Evolutionary conservation across 495 filamentous ascomycete species (phyloP).

Genomic region (Penicillium lagena): DNA sequence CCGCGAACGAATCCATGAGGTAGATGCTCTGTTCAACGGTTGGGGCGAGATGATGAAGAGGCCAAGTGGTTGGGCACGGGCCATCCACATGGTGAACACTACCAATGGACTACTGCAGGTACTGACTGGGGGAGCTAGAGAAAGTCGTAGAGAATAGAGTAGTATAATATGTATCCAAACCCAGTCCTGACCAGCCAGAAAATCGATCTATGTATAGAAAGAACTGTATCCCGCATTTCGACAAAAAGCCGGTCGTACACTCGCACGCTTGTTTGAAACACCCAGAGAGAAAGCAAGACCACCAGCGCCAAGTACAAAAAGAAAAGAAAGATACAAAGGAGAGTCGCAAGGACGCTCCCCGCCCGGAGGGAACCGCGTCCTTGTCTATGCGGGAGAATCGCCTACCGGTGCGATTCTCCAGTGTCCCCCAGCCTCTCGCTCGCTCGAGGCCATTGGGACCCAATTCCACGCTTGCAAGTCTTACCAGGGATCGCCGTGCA

Average conservation of each 20-base stretch:
- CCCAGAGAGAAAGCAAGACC: constrained; percentile 20
- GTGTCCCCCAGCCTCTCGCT: no score
- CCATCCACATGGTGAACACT: no score
- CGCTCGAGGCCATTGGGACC: not conserved
- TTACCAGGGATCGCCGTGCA: constrained; percentile 1
- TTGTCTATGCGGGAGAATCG: not conserved
- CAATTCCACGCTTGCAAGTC: constrained; percentile 2
- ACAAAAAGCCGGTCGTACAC: constrained; percentile 13
- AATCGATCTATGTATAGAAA: constrained; percentile 17
- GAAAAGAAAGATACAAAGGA: constrained; percentile 13
- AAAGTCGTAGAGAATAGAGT: no score
- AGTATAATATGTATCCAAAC: not conserved
- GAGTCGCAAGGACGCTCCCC: constrained; percentile 3
- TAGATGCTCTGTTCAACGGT: not conserved
- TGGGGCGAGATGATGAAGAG: not conserved
- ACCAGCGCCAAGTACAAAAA: constrained; percentile 31
- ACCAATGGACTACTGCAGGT: no score
- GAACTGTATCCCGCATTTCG: constrained; percentile 6
- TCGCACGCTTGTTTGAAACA: constrained; percentile 13
- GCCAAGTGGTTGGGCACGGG: not conserved
- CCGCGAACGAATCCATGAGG: constrained; percentile 14
- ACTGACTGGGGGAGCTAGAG: no score
- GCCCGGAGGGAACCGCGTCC: not conserved
- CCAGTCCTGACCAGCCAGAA: constrained; percentile 6
- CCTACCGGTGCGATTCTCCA: no score